These are phyloP conservation scores for Zea luxurians DNA, from an alignment of 176 grass and related monocot genomes.

Conservation along the genomic window DNA sequence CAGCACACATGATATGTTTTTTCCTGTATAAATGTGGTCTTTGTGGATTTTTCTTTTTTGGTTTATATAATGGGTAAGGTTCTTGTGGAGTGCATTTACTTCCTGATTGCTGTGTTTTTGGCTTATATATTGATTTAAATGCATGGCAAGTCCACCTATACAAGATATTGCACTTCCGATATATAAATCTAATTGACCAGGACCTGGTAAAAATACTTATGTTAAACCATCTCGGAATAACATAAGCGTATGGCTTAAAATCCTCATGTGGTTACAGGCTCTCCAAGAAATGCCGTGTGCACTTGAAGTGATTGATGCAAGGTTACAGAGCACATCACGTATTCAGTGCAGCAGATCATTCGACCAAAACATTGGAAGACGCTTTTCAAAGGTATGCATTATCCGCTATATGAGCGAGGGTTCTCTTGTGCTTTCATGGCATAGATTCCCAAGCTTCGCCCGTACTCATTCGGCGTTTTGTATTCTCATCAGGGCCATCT, in stretches of 20 bases:
- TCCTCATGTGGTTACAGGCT: constrained; percentile 20
- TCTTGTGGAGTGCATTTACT: not conserved
- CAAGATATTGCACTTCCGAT: not conserved
- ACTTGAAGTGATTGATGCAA: constrained; percentile 24
- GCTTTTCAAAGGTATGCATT: constrained; percentile 4
- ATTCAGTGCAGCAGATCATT: constrained; percentile 21
- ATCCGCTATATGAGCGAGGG: not conserved
- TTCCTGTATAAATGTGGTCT: no score
- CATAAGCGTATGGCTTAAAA: not conserved
- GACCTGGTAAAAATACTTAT: not conserved
- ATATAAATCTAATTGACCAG: not conserved
- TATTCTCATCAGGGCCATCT: constrained; percentile 31
- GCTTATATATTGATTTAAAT: not conserved
- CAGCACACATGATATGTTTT: no score
- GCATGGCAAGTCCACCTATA: not conserved
- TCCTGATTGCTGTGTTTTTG: not conserved
- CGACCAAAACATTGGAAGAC: not conserved
- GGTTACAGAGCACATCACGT: constrained; percentile 7
- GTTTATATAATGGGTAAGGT: no score
- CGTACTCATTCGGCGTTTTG: constrained; percentile 5
- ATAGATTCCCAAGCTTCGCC: not conserved
- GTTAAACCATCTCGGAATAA: not conserved
- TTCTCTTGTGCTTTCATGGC: constrained; percentile 21
- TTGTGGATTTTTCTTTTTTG: no score
- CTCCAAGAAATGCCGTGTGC: constrained; percentile 33